Base-by-base conservation (phyloP, 2,329 filamentous ascomycete genomes). In the Trichoderma endophyticum region DNA sequence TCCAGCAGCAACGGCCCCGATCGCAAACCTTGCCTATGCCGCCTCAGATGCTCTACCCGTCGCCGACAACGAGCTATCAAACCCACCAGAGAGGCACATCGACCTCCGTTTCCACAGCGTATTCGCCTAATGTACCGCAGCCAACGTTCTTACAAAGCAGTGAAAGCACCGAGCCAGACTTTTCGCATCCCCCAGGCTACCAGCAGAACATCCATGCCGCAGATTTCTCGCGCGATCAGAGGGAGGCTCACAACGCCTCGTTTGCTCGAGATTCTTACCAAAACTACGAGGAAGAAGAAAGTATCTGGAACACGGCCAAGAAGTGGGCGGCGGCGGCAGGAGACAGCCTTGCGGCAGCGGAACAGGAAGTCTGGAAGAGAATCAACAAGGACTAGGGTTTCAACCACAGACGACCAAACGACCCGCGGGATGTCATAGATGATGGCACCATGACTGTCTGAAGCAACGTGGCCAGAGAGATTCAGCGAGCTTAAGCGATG, bases 361-460 rank as follows among this genome's bases (percentile, higher is more conserved):
- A 91, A 82, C 83, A 82, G 65, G 88, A 90, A 79, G 85, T 91
- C 28, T 91, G 89, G 89, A 86, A 85, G 80, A 86, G 84, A 77
- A 88, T 91, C 77, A 90, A 89, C 80, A 89, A 88, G 80, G 83
- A 86, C 62, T 86, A 83, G 64, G 21, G 30, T 18, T 36, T 11
- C 48, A 15, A 36, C 26, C 30, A 14, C 54, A 48, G 43, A 59
- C 48, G 43, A 18, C 18, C 9, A 34, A 21, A 21, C 21, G 28
- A 54, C 24, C 21, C 48, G 11, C n/a, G 0, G 48, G n/a, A 54
- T 54, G 11, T 12, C 21, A 24, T 21, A 24, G 9, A 24, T 14
- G 48, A 12, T 15, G 14, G 15, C 59, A 56, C 15, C 6, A 56
- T 56, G 57, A 24, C 3, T 8, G 48, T 43, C 3, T 28, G 21